phyloP scores from a whole-genome alignment of 2,329 filamentous ascomycete species.

The Cercospora zeina region DNA sequence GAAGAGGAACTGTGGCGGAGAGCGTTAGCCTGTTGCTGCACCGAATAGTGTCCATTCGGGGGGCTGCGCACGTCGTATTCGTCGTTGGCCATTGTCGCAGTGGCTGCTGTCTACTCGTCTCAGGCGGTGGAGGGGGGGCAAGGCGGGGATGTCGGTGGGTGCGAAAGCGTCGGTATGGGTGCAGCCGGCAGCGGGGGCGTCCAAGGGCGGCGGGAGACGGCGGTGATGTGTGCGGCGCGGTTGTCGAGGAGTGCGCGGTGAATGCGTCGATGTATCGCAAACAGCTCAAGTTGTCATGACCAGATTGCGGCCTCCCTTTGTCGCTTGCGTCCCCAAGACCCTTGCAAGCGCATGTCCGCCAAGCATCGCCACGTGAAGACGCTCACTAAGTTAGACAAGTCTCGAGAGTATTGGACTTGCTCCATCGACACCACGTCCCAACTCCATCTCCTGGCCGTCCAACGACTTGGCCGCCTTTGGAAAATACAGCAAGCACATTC shows the following conservation, averaged over 20 bases:
- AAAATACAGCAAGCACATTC: neutral
- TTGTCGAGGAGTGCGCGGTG: constrained; percentile 10
- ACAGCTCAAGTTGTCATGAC: constrained; percentile 9
- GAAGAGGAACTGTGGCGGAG: constrained; percentile 79
- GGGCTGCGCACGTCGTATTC: constrained; percentile 70
- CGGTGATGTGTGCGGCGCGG: constrained; percentile 1
- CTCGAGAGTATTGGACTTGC: neutral
- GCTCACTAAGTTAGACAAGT: neutral
- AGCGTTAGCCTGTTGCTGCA: constrained; percentile 14
- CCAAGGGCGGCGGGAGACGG: neutral
- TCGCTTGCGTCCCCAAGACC: neutral
- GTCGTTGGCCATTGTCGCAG: constrained; percentile 91
- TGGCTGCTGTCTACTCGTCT: constrained; percentile 7
- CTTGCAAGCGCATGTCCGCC: neutral
- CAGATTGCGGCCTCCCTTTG: constrained; percentile 7
- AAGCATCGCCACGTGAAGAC: constrained; percentile 10
- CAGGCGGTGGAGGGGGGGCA: constrained; percentile 16
- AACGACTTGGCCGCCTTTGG: constrained; percentile 4
- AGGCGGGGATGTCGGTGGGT: constrained; percentile 9
- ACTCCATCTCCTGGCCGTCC: constrained; percentile 8
- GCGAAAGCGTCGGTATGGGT: neutral
- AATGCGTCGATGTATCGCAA: constrained; percentile 13
- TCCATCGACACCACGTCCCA: neutral
- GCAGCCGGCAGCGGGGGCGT: neutral
- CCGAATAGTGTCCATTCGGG: neutral